Evolutionary conservation across 1,284 basidiomycete species (phyloP).

Genomic region (Irpex rosettiformis): DNA sequence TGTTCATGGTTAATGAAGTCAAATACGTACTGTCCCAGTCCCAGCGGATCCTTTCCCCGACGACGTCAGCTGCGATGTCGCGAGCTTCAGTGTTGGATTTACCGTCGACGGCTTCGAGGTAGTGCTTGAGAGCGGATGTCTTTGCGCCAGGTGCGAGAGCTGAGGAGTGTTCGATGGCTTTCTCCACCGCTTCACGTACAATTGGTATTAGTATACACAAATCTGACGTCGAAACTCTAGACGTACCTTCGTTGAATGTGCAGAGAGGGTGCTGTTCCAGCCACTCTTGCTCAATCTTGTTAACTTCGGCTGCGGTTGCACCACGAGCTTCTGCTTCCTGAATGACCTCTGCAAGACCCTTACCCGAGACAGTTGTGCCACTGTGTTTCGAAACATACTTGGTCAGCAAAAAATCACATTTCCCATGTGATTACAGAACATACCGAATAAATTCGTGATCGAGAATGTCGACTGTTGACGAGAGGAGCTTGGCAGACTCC

Average conservation of each 20-base stretch:
- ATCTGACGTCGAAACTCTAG: not conserved
- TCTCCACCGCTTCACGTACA: constrained; percentile 50
- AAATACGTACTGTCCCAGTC: constrained; percentile 66
- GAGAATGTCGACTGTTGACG: constrained; percentile 76
- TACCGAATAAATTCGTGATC: constrained; percentile 80
- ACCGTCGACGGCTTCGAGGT: constrained; percentile 55
- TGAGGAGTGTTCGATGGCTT: constrained; percentile 44
- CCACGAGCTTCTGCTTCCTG: constrained; percentile 72
- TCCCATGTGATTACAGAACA: constrained; percentile 49
- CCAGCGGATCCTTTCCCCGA: constrained; percentile 76
- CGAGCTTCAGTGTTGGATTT: constrained; percentile 78
- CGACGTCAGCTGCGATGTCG: constrained; percentile 66
- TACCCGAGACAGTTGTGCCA: constrained; percentile 23
- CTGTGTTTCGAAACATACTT: not conserved
- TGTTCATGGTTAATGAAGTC: constrained; percentile 12
- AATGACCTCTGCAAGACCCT: constrained; percentile 72
- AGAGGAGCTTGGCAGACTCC: constrained; percentile 85
- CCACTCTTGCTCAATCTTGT: constrained; percentile 80
- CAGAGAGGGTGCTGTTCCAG: constrained; percentile 66
- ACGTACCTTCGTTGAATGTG: constrained; percentile 81
- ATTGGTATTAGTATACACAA: constrained; percentile 4
- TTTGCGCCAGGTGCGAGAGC: constrained; percentile 44
- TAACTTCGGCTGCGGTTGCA: constrained; percentile 67
- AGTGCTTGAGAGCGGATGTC: constrained; percentile 53
- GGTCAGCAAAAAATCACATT: not conserved